phyloP scores from a whole-genome alignment of 2,329 filamentous ascomycete genomes.

The Sarocladium kiliense region DNA sequence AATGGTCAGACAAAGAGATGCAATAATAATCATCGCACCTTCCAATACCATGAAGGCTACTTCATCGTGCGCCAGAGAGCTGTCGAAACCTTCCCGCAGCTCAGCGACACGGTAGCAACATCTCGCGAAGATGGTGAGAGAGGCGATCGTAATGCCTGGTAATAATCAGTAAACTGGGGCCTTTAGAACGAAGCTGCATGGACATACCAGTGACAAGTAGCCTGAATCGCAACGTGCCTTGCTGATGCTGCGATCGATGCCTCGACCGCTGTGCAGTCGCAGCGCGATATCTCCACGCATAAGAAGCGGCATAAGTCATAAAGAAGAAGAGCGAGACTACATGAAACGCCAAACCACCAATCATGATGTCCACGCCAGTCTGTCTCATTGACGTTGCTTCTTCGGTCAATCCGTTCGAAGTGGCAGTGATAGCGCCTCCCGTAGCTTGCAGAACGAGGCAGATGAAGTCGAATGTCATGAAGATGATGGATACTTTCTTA shows the following conservation, averaged over 20 bases:
- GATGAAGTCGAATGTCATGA: constrained; percentile 44
- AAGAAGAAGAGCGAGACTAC: constrained; percentile 40
- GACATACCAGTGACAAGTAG: constrained; percentile 4
- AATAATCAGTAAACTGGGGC: background rate
- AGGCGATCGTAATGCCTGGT: constrained; percentile 35
- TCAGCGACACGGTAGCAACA: constrained; percentile 59
- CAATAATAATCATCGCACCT: constrained; percentile 41
- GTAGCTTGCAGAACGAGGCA: constrained; percentile 45
- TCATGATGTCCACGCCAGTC: constrained; percentile 52
- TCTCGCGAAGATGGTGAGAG: constrained; percentile 52
- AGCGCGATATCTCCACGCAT: background rate
- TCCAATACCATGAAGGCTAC: constrained; percentile 49
- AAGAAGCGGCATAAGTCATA: constrained; percentile 24
- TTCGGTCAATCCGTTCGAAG: constrained; percentile 35
- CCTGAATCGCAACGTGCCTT: background rate
- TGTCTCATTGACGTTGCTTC: constrained; percentile 5
- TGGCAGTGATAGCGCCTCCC: constrained; percentile 38
- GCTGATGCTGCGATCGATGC: background rate
- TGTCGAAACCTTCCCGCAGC: constrained; percentile 55
- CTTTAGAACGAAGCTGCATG: no score
- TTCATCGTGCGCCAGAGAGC: constrained; percentile 47
- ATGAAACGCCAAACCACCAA: constrained; percentile 45
- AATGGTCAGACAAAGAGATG: constrained; percentile 33
- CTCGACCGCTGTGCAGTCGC: background rate
- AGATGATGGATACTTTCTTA: constrained; percentile 25